Percentiles rank a stretch among this genome's conserved stretches.
phyloP scores from a whole-genome alignment of 2,329 filamentous ascomycete genomes.

The Blastomyces percursus region DNA sequence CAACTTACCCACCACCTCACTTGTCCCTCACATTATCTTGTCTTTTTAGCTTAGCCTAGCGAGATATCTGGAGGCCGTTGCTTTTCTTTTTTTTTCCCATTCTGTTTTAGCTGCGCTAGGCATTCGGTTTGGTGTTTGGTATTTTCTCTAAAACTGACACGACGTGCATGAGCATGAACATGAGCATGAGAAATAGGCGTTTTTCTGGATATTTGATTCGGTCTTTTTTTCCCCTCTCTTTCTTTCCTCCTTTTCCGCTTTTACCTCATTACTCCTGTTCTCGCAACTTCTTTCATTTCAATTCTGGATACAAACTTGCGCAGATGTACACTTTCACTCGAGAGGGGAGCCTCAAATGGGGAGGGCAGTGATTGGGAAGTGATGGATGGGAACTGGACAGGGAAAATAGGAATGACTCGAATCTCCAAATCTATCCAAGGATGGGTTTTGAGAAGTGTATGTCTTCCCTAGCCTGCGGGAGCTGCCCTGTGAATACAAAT shows the following conservation, averaged over 20 bases:
- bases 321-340: not conserved
- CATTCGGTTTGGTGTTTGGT: conserved; percentile 1
- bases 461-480: not conserved
- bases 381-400: not conserved
- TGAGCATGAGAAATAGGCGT: conserved; percentile 5
- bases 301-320: not conserved
- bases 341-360: not conserved
- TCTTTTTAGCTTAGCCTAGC: conserved; percentile 1
- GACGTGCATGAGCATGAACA: conserved; percentile 1
- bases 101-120: not conserved
- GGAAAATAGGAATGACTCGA: too few species aligned
- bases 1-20: not conserved
- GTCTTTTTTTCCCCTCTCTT: not conserved
- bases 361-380: not conserved
- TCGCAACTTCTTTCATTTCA: not conserved
- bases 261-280: not conserved
- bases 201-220: conserved; percentile 1
- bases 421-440: not conserved
- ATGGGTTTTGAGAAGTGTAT: not conserved
- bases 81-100: not conserved
- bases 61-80: not conserved
- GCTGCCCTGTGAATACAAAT: not conserved
- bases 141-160: not conserved
- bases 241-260: not conserved
- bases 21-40: not conserved